Percentiles rank a stretch among this genome's conserved stretches.
These are phyloP conservation scores for Panicum miliaceum DNA, from an alignment of 176 grass and related monocot species.

Conservation along the genomic window DNA sequence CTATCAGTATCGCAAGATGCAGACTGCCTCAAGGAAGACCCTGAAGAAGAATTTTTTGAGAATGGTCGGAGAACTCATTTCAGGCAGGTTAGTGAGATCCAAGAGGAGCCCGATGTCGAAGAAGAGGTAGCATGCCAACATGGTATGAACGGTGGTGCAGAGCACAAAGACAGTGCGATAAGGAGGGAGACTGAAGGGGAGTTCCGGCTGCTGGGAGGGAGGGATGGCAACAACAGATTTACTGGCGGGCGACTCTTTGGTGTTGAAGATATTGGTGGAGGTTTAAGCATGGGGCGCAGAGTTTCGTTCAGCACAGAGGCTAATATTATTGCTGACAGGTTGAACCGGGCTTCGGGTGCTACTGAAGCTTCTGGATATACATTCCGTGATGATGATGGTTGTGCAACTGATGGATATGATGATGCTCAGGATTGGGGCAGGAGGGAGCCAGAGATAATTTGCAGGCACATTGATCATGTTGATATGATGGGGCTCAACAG, in stretches of 20 bases:
- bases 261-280: slow-evolving; percentile 66
- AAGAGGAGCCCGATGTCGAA: slow-evolving; percentile 83
- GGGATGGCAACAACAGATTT: slow-evolving; percentile 80
- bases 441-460: slow-evolving; percentile 93
- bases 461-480: slow-evolving; percentile 97
- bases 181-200: slow-evolving; percentile 99
- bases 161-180: slow-evolving; percentile 89
- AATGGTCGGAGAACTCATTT: slow-evolving; percentile 61
- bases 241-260: slow-evolving; percentile 67
- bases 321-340: slow-evolving; percentile 57
- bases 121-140: slow-evolving; percentile 53
- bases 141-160: slow-evolving; percentile 48
- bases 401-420: slow-evolving; percentile 72
- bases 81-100: slow-evolving; percentile 79
- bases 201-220: slow-evolving; percentile 82
- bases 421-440: slow-evolving; percentile 75
- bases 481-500: slow-evolving; percentile 96
- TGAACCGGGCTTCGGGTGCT: slow-evolving; percentile 62
- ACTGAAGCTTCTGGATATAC: slow-evolving; percentile 73
- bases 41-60: slow-evolving; percentile 60
- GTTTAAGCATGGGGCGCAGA: slow-evolving; percentile 74
- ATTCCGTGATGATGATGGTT: slow-evolving; percentile 55
- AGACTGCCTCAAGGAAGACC: slow-evolving; percentile 68
- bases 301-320: slow-evolving; percentile 90
- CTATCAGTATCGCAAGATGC: slow-evolving; percentile 86